Percentiles rank a stretch among this genome's conserved stretches.
Conservation (phyloP, 371 early-diverging fungal species). For the Rhizomucor miehei region DNA sequence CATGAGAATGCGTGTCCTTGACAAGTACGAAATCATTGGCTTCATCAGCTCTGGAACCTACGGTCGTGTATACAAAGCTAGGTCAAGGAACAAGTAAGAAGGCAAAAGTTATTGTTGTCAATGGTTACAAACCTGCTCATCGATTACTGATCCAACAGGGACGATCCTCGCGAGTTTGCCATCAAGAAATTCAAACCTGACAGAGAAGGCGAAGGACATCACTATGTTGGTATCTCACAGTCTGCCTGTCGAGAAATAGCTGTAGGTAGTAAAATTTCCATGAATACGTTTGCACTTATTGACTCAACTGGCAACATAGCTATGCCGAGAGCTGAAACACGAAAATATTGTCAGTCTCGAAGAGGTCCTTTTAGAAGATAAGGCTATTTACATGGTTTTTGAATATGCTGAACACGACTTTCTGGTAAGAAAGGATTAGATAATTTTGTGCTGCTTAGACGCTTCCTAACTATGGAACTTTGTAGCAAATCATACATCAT, state of each 20-base stretch:
- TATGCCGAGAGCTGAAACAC: conserved; percentile 88
- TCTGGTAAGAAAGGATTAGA: conserved; percentile 49
- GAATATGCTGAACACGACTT: conserved; percentile 95
- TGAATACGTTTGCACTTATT: not conserved
- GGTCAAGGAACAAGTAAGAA: conserved; percentile 59
- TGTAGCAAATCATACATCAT: conserved; percentile 83
- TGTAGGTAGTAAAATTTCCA: conserved; percentile 29
- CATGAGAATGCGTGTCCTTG: conserved; percentile 59
- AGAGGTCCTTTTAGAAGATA: conserved; percentile 88
- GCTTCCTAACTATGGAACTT: not conserved
- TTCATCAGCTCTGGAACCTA: conserved; percentile 94
- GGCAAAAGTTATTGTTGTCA: not conserved
- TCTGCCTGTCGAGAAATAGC: conserved; percentile 94
- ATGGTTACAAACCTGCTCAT: not conserved
- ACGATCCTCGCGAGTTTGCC: conserved; percentile 66
- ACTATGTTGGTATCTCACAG: conserved; percentile 86
- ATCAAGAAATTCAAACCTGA: conserved; percentile 97
- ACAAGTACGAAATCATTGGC: conserved; percentile 83
- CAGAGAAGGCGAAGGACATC: conserved; percentile 81
- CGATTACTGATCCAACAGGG: conserved; percentile 25
- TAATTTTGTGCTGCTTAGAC: not conserved
- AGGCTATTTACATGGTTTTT: conserved; percentile 93
- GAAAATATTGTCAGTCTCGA: conserved; percentile 81
- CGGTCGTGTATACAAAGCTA: conserved; percentile 91
- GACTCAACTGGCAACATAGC: conserved; percentile 21